These are phyloP conservation scores for Microdochium bolleyi DNA, from an alignment of 2,329 filamentous ascomycete species.

Conservation along the genomic window DNA sequence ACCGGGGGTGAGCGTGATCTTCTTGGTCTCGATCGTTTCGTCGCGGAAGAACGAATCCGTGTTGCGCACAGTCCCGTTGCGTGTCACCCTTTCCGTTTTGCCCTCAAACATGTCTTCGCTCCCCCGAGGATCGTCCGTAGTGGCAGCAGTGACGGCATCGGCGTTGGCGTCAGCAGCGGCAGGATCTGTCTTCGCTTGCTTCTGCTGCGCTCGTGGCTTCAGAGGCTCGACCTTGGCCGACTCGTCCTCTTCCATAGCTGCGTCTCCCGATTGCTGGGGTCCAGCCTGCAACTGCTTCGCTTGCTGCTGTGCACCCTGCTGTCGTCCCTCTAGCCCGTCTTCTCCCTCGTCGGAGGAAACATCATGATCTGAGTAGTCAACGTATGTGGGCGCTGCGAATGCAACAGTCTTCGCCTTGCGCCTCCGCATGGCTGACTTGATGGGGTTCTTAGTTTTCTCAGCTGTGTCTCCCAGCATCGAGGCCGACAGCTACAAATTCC, in stretches of 20 bases:
- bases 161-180: slow-evolving; percentile 26
- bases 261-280: slow-evolving; percentile 18
- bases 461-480: slow-evolving; percentile 56
- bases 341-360: slow-evolving; percentile 73
- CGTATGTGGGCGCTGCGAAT: slow-evolving; percentile 78
- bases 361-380: slow-evolving; percentile 80
- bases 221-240: slow-evolving; percentile 48
- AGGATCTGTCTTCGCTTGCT: slow-evolving; percentile 27
- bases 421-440: slow-evolving; percentile 76
- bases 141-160: slow-evolving; percentile 11
- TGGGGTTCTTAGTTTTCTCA: slow-evolving; percentile 73
- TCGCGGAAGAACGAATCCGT: slow-evolving; percentile 98
- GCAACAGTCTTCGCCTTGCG: slow-evolving; percentile 80
- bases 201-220: slow-evolving; percentile 34
- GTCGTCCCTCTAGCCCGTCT: slow-evolving; percentile 38
- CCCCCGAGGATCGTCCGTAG: slow-evolving; percentile 26
- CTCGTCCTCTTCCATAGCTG: slow-evolving; percentile 35
- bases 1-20: slow-evolving; percentile 93
- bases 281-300: slow-evolving; percentile 15
- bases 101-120: slow-evolving; percentile 62
- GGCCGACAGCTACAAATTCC: slow-evolving; percentile 42
- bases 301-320: slow-evolving; percentile 21
- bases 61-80: slow-evolving; percentile 81
- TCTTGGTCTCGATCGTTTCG: slow-evolving; percentile 89
- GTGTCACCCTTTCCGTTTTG: slow-evolving; percentile 53